These are phyloP conservation scores for Candida piceae DNA, from an alignment of 805 yeast genomes.

Conservation along the genomic window DNA sequence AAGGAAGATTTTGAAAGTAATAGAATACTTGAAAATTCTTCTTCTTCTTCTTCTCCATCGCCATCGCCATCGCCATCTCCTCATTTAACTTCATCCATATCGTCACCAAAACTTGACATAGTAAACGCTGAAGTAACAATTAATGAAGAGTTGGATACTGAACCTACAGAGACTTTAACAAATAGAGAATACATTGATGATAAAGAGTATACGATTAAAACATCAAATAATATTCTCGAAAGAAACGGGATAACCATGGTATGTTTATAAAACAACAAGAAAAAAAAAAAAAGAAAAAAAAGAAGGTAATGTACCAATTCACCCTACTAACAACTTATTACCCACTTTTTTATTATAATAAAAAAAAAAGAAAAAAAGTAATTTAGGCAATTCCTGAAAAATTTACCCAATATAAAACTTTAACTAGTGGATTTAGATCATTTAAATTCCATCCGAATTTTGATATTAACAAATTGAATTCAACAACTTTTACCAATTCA, in stretches of 20 bases:
- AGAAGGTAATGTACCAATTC: no score
- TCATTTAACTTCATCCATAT: no score
- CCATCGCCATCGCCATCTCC: not conserved
- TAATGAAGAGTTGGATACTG: conserved; percentile 4
- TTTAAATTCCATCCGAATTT: conserved; percentile 16
- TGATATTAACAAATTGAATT: conserved; percentile 11
- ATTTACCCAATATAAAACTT: conserved; percentile 12
- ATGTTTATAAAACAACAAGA: no score
- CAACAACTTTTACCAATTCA: conserved; percentile 13
- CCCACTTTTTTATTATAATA: not conserved
- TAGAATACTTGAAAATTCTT: no score
- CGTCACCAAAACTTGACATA: no score
- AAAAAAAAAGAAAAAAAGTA: not conserved
- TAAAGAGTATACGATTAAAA: not conserved
- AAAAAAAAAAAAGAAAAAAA: no score
- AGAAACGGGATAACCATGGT: conserved; percentile 1
- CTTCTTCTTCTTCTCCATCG: no score
- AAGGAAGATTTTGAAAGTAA: no score
- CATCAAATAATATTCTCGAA: conserved; percentile 2
- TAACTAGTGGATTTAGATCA: conserved; percentile 10
- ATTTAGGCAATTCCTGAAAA: conserved; percentile 7
- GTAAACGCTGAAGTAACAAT: conserved; percentile 38
- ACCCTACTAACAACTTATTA: no score
- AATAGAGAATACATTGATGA: conserved; percentile 9
- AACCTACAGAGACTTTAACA: conserved; percentile 1